These are phyloP conservation scores for Margaritispora aquatica DNA, from an alignment of 495 filamentous ascomycete species.

Conservation along the genomic window DNA sequence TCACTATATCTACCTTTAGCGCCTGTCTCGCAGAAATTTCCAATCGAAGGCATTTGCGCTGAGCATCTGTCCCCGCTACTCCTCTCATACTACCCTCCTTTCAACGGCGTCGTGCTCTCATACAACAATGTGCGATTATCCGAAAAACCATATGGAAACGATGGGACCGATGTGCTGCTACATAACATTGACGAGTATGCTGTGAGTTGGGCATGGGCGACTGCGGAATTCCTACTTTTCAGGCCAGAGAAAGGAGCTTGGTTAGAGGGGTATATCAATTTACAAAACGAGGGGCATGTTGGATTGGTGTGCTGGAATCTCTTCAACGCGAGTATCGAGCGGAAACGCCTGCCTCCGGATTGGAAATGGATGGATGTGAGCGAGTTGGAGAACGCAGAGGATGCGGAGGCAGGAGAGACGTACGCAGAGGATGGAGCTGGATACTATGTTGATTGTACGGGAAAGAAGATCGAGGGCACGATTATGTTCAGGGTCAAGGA, in stretches of 20 bases:
- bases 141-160: constrained; percentile 26
- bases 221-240: constrained; percentile 67
- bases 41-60: constrained; percentile 59
- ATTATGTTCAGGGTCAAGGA: constrained; percentile 58
- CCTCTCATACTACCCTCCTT: constrained; percentile 66
- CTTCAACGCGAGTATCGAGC: constrained; percentile 67
- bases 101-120: constrained; percentile 64
- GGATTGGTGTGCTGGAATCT: constrained; percentile 67
- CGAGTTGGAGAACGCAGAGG: constrained; percentile 7
- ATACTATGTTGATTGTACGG: constrained; percentile 49
- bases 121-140: constrained; percentile 53
- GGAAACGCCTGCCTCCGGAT: constrained; percentile 53
- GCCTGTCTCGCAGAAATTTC: constrained; percentile 56
- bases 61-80: constrained; percentile 73
- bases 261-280: constrained; percentile 62
- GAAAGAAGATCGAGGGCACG: constrained; percentile 53
- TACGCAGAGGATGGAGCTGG: constrained; percentile 24
- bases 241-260: constrained; percentile 49
- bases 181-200: constrained; percentile 61
- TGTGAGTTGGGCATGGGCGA: constrained; percentile 62
- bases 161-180: constrained; percentile 37
- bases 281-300: constrained; percentile 67
- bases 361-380: constrained; percentile 56
- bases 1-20: constrained; percentile 67
- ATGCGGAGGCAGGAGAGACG: constrained; percentile 19